These are phyloP conservation scores for Mycena venus DNA, from an alignment of 768 basidiomycete genomes.

Conservation along the genomic window DNA sequence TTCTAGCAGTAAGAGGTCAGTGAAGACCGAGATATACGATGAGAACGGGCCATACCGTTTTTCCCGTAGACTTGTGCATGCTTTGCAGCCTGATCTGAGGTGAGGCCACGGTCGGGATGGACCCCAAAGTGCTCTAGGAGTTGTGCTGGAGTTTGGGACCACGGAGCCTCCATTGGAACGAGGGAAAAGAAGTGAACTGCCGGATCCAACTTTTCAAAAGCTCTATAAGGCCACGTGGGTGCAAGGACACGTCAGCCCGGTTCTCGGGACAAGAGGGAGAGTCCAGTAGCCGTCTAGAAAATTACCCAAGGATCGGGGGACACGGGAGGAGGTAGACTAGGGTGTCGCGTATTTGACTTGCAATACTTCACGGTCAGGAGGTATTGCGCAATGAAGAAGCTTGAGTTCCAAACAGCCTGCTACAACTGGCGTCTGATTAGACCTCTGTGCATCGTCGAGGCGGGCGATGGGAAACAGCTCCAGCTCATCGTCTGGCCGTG, in stretches of 20 bases:
- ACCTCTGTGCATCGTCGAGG: neutral
- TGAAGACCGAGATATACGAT: neutral
- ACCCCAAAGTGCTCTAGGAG: conserved; percentile 83
- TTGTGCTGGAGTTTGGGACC: conserved; percentile 79
- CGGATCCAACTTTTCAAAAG: conserved; percentile 19
- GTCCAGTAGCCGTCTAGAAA: neutral
- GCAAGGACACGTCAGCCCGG: conserved; percentile 21
- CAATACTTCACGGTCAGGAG: no score
- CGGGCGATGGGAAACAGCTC: conserved; percentile 83
- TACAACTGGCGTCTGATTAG: neutral
- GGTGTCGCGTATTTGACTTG: neutral
- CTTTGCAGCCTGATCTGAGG: conserved; percentile 73
- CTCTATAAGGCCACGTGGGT: conserved; percentile 27
- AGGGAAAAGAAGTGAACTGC: conserved; percentile 32
- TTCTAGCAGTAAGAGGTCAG: conserved; percentile 61
- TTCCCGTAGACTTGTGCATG: conserved; percentile 87
- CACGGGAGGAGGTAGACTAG: neutral
- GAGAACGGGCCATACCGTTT: conserved; percentile 71
- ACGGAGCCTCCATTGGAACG: conserved; percentile 76
- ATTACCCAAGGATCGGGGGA: neutral
- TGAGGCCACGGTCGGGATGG: conserved; percentile 72
- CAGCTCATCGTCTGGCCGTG: conserved; percentile 79
- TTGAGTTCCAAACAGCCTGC: no score
- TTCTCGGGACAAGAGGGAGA: neutral
- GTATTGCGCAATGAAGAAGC: neutral